Evolutionary conservation across 2,329 filamentous ascomycete genomes (phyloP), one percentile per base, ranked within the genome.

Genomic region (Malbranchea cinnamomea): DNA sequence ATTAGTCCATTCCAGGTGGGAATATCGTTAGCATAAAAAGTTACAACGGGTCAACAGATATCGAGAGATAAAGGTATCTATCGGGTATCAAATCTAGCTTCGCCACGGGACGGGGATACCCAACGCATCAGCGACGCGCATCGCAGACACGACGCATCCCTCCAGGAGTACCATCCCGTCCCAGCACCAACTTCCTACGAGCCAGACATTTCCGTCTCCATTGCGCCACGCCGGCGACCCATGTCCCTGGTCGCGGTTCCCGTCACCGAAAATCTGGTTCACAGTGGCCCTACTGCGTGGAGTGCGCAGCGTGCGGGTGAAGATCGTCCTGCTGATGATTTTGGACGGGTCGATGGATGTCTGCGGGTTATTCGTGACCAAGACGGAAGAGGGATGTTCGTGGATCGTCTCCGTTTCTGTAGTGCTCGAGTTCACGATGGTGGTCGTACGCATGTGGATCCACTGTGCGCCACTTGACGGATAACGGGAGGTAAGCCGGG

Each of bases 121-220:
- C 41, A 74, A 59, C 8, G 57, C 60, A n/a, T 50, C 40, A 0
- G 68, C 70, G 25, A 74, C 55, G 19, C 60, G 55, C 58, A 68
- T 67, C 1, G 70, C 68, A 5, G 68, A 73, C 2, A 68, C 57
- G 3, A 74, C 53, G 32, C 70, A 75, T 2, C 71, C 71, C 44
- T 74, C 70, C 3, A 74, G 46, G 10, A 74, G 40, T 1, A 74
- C 68, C 68, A 74, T 68, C 2, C 70, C 70, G 44, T 74, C 70
- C 69, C 69, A 74, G 39, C 68, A 74, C 71, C 69, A 74, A 0
- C 67, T 65, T 4, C 70, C 70, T 1, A 60, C 56, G 8, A 74
- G 41, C 58, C 62, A 74, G 0, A 74, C 61, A 23, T 61, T 57
- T 5, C 59, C 56, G 28, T 68, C 52, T 0, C 68, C 68, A 34